A percentile compares a stretch with the other conserved stretches of the same genome.
phyloP scores from a whole-genome alignment of 2,329 filamentous ascomycete species.

The Colletotrichum eleusines region DNA sequence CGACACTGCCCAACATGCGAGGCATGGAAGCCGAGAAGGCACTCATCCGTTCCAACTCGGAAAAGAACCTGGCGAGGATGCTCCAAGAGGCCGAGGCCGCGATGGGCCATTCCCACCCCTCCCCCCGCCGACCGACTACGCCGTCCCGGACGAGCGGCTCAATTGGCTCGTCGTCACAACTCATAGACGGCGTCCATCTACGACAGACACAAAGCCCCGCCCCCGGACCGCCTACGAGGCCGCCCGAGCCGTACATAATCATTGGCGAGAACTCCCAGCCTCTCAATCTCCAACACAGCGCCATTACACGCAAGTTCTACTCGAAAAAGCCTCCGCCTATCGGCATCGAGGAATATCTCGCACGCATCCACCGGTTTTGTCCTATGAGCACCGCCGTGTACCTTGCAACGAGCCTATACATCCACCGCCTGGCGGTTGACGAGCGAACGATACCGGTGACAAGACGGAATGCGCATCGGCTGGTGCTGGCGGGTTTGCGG shows the following conservation, averaged over 20 bases:
- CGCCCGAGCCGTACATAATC: slow-evolving; percentile 66
- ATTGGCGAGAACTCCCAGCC: slow-evolving; percentile 79
- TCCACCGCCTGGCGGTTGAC: slow-evolving; percentile 82
- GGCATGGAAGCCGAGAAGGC: slow-evolving; percentile 73
- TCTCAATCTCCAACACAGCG: slow-evolving; percentile 81
- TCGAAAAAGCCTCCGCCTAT: slow-evolving; percentile 89
- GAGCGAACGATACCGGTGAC: slow-evolving; percentile 86
- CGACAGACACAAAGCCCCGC: slow-evolving; percentile 50
- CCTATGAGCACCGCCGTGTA: slow-evolving; percentile 96
- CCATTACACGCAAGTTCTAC: slow-evolving; percentile 93
- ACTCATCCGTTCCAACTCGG: slow-evolving; percentile 69
- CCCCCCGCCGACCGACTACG: slow-evolving; percentile 14
- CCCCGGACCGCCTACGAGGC: slow-evolving; percentile 47
- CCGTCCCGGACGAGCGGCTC: slow-evolving; percentile 43
- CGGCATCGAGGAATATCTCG: slow-evolving; percentile 84
- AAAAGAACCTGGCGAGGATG: slow-evolving; percentile 63
- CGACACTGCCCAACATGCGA: slow-evolving; percentile 73
- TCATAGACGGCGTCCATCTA: slow-evolving; percentile 39
- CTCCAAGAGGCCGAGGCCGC: slow-evolving; percentile 54
- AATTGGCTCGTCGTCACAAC: slow-evolving; percentile 12
- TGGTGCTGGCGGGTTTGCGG: slow-evolving; percentile 84
- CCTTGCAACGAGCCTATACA: slow-evolving; percentile 88
- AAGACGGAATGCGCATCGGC: slow-evolving; percentile 84
- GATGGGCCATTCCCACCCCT: background rate
- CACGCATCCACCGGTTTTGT: slow-evolving; percentile 89